Evolutionary conservation across 768 basidiomycete genomes (phyloP), one percentile per base, ranked within the genome.

Genomic region (Pisolithus albus): DNA sequence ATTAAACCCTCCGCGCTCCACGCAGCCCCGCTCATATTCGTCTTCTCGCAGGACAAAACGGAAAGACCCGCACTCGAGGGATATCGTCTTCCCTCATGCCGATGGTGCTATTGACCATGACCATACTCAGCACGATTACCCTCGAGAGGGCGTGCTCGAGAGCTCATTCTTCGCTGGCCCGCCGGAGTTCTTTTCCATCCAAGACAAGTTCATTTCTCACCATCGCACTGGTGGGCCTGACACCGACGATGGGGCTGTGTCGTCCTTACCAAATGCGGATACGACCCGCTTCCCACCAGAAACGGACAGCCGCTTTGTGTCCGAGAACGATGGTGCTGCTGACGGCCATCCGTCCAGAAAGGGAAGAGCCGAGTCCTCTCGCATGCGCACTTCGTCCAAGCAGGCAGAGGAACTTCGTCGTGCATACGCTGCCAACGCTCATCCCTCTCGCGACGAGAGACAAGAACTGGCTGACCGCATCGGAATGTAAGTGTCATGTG

Each of bases 341-440:
- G 54, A 57, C 43, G 47, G 51, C n/a, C 47, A 58, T 45, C 61
- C 68, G 46, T 64, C 66, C 46, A 57, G 68, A 42, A 68, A 59
- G 56, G 62, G 53, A 44, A 62, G 66, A 50, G 57, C 56, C 40
- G 66, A 67, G 24, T 63, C 50, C 32, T 55, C 56, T 69, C 83
- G 86, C 53, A 76, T 77, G 61, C 77, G 84, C 41, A 84, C 85
- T 19, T 74, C 82, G 43, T 61, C 75, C 47, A 77, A 78, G 51
- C 87, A 90, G 62, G 76, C 77, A 4, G 83, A 89, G 18, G 82
- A 85, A 62, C 79, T 89, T 52, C 76, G 77, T 67, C 81, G 77
- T 52, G 70, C 83, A 19, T 88, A 88, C 60, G 75, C 75, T 53
- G 64, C 70, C 40, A 84, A 82, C 53, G 74, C 80, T 40, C 86